Evolutionary conservation across 306 rosid species (phyloP).

Genomic region (Citrullus amarus): DNA sequence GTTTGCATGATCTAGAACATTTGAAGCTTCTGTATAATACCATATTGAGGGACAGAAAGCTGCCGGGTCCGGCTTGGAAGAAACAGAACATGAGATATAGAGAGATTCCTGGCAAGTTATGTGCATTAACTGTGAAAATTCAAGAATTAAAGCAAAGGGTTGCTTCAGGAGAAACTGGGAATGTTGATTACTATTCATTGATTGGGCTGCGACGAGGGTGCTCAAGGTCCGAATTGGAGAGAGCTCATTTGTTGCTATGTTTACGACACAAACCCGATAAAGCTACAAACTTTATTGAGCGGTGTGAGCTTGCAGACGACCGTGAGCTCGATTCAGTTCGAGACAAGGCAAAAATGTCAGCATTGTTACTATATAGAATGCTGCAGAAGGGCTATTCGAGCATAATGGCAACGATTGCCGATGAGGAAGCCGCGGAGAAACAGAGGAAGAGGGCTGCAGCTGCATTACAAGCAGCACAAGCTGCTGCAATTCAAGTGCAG

Average conservation of each 20-base stretch:
- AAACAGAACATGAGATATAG: constrained; percentile 64
- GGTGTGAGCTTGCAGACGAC: constrained; percentile 69
- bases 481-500: constrained; percentile 26
- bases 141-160: constrained; percentile 60
- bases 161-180: constrained; percentile 53
- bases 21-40: constrained; percentile 77
- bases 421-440: constrained; percentile 69
- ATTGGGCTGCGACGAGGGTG: constrained; percentile 82
- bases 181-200: constrained; percentile 67
- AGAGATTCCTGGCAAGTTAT: constrained; percentile 80
- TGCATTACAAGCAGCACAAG: constrained; percentile 35
- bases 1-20: constrained; percentile 84
- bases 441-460: constrained; percentile 50
- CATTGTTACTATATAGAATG: constrained; percentile 64
- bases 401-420: constrained; percentile 42
- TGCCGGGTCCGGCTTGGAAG: constrained; percentile 88
- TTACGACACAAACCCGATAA: constrained; percentile 85
- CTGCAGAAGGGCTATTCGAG: constrained; percentile 76
- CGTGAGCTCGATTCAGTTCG: constrained; percentile 57
- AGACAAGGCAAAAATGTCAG: constrained; percentile 69
- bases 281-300: constrained; percentile 48
- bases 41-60: constrained; percentile 67
- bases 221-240: constrained; percentile 76
- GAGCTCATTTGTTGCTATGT: constrained; percentile 56
- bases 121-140: constrained; percentile 43